Base-by-base conservation (phyloP, 2,329 filamentous ascomycete species). In the Fusarium veterinarium region DNA sequence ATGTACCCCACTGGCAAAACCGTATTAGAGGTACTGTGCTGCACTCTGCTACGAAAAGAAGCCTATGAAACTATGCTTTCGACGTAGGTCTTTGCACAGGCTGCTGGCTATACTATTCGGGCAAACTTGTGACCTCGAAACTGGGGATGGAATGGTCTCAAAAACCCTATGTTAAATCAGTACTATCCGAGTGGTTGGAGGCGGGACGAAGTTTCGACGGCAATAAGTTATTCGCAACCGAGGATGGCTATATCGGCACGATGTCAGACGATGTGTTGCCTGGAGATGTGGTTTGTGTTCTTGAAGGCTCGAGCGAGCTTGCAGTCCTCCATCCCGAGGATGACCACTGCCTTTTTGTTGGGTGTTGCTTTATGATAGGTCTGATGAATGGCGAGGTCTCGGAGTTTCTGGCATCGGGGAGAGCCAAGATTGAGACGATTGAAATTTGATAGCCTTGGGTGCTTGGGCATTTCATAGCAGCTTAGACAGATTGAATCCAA, bases 191-290 rank as follows among this genome's bases (percentile, higher is more conserved):
- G 19, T 52, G 55, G 61, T 4, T 10, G 3, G 0, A 11, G 20
- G 11, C 4, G 13, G 19, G 6, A 2, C 3, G 17, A 7, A 6
- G 2, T 2, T 9, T 25, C 7, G 5, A 17, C 3, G 12, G 23
- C 8, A 16, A 23, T 2, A 60, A 13, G 4, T 5, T 64, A 1
- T 57, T 64, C 1, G 40, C 3, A 3, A 66, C 45, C 1, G 1
- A 52, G 0, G 30, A 55, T 11, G 35, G 62, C 0, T 49, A 55
- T 4, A 25, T 60, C 0, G 62, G 53, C 8, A 5, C 35, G 9
- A 33, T 40, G 12, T 1, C 12, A 23, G 30, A 30, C 2, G 37
- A 55, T 6, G 37, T 55, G 0, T 0, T 5, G 0, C 17, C 14
- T 1, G 19, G 37, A 17, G 41, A 67, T 31, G 7, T 61, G 2